Percentiles rank a stretch among this genome's conserved stretches.
Conservation (phyloP, 768 basidiomycete genomes). For the Pholiota microspora region DNA sequence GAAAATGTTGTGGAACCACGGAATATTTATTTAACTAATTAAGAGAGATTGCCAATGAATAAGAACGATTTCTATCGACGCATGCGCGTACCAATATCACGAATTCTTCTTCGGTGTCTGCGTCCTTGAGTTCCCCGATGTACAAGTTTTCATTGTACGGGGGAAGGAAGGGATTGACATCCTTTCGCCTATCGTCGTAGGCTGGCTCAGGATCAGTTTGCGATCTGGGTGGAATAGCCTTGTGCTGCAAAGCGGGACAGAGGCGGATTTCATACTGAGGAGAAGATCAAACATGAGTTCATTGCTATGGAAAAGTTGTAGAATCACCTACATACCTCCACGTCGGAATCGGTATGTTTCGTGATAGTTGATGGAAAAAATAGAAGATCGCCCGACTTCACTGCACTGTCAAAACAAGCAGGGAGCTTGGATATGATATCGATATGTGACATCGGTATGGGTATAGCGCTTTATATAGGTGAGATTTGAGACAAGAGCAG, state of each 20-base stretch:
- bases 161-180: conserved; percentile 75
- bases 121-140: conserved; percentile 72
- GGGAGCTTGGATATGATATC: conserved; percentile 59
- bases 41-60: not conserved
- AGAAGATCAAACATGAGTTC: conserved; percentile 3
- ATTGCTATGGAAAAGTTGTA: not conserved
- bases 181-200: conserved; percentile 25
- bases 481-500: not conserved
- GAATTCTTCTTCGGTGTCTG: conserved; percentile 56
- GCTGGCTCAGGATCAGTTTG: conserved; percentile 29
- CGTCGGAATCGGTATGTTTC: conserved; percentile 55
- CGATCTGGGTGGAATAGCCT: conserved; percentile 52
- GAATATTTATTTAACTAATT: conserved; percentile 85
- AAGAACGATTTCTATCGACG: too few species aligned
- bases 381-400: conserved; percentile 61
- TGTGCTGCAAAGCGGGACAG: conserved; percentile 84
- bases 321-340: conserved; percentile 49
- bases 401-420: conserved; percentile 55
- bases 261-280: conserved; percentile 80
- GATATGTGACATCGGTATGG: conserved; percentile 30
- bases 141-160: conserved; percentile 79
- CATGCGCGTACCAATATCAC: conserved; percentile 64
- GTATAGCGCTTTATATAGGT: not conserved
- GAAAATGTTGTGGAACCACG: conserved; percentile 80
- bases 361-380: conserved; percentile 77